Evolutionary conservation across 2,329 filamentous ascomycete genomes (phyloP).

Genomic region (Neocucurbitaria cava): DNA sequence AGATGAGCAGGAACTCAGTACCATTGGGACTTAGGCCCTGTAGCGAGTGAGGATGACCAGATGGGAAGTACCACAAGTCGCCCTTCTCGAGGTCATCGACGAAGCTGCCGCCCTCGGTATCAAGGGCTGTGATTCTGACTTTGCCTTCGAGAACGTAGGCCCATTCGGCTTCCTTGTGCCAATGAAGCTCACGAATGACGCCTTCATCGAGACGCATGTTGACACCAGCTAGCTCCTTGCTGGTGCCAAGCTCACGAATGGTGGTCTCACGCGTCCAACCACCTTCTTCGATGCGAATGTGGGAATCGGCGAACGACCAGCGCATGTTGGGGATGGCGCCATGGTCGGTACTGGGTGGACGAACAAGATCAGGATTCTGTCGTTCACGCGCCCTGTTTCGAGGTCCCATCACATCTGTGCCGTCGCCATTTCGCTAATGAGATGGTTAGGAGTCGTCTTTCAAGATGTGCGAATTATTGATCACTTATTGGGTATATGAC

Average conservation of each 20-base stretch:
- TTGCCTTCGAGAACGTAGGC: slow-evolving; percentile 75
- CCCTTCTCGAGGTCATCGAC: slow-evolving; percentile 78
- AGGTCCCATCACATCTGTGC: slow-evolving; percentile 72
- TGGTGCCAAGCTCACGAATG: slow-evolving; percentile 67
- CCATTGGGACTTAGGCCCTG: slow-evolving; percentile 74
- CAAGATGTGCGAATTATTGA: no score
- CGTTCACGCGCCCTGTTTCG: slow-evolving; percentile 72
- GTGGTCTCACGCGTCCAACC: slow-evolving; percentile 81
- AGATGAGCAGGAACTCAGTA: slow-evolving; percentile 69
- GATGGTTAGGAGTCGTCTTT: slow-evolving; percentile 13
- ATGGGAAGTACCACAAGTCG: slow-evolving; percentile 83
- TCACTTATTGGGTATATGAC: no score
- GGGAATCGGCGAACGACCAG: slow-evolving; percentile 63
- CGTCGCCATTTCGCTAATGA: slow-evolving; percentile 57
- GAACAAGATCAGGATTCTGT: slow-evolving; percentile 74
- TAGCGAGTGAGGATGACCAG: slow-evolving; percentile 77
- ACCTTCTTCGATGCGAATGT: slow-evolving; percentile 66
- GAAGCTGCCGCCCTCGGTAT: slow-evolving; percentile 78
- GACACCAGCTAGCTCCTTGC: slow-evolving; percentile 75
- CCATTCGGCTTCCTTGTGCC: slow-evolving; percentile 84
- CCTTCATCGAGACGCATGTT: slow-evolving; percentile 79
- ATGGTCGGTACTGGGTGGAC: slow-evolving; percentile 76
- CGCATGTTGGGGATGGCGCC: slow-evolving; percentile 74
- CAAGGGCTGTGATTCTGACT: slow-evolving; percentile 75
- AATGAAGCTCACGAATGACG: slow-evolving; percentile 78